Conservation (phyloP, 108 stramenopile species). For the Pseudonitzschia multistriata region DNA sequence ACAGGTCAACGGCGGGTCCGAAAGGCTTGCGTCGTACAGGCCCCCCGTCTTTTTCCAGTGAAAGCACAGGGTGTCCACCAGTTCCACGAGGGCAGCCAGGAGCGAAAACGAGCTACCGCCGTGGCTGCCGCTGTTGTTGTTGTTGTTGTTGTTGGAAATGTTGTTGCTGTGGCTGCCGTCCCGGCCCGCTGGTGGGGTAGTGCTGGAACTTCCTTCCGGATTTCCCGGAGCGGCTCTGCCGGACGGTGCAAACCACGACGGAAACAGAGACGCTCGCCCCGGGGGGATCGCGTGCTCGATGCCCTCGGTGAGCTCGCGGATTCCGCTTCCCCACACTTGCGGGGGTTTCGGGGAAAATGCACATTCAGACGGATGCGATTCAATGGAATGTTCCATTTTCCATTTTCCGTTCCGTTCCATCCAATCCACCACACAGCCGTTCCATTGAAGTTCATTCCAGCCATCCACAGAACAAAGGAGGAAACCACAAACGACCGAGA, state of each 20-base stretch:
- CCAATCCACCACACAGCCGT: no score
- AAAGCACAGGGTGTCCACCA: conserved; percentile 23
- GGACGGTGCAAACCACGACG: not conserved
- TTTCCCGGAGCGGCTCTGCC: not conserved
- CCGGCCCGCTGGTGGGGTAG: no score
- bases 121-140: not conserved
- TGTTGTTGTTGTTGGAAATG: not conserved
- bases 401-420: no score
- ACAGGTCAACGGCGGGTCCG: not conserved
- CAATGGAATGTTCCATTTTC: no score
- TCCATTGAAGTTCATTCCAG: no score
- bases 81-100: conserved; percentile 6
- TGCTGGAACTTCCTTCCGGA: no score
- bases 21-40: conserved; percentile 22
- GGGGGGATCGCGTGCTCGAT: not conserved
- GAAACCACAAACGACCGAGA: not conserved
- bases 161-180: no score
- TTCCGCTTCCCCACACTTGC: conserved; percentile 33
- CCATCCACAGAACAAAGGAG: not conserved
- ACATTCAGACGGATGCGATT: no score
- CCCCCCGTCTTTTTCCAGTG: conserved; percentile 28
- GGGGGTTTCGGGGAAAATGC: not conserved
- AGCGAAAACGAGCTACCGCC: not conserved
- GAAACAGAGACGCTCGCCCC: not conserved
- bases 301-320: conserved; percentile 8